Percentiles rank a stretch among this genome's conserved stretches.
Evolutionary conservation across 179 eudicot species (phyloP).

Genomic region (Vitellaria paradoxa): DNA sequence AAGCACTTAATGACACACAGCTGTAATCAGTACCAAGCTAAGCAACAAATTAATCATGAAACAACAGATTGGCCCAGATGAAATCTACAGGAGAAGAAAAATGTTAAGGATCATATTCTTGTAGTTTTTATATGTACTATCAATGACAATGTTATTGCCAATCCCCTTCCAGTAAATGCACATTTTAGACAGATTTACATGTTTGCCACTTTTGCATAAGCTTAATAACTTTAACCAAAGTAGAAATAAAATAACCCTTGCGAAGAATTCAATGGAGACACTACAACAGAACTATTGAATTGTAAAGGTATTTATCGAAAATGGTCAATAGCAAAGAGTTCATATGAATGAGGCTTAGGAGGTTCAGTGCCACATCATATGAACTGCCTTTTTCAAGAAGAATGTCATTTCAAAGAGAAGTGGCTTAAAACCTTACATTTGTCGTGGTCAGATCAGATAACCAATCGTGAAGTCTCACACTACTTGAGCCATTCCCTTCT

Average conservation of each 20-base stretch:
- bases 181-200: too few relatives aligned
- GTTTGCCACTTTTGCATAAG: too few relatives aligned
- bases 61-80: not conserved
- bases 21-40: not conserved
- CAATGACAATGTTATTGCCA: not conserved
- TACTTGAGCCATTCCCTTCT: not conserved
- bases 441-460: not conserved
- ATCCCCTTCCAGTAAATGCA: not conserved
- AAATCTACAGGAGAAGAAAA: not conserved
- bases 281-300: too few relatives aligned
- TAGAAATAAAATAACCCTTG: too few relatives aligned
- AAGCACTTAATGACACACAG: not conserved
- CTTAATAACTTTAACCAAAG: too few relatives aligned
- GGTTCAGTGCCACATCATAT: not conserved
- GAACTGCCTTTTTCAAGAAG: not conserved
- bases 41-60: not conserved
- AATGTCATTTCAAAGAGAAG: not conserved
- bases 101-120: not conserved
- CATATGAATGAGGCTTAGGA: not conserved
- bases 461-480: not conserved
- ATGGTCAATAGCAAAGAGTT: not conserved
- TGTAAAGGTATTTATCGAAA: not conserved
- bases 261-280: too few relatives aligned
- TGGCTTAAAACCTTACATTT: not conserved
- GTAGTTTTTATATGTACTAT: not conserved